These are phyloP conservation scores for Maudiozyma barnettii DNA, from an alignment of 805 yeast species.

Conservation along the genomic window DNA sequence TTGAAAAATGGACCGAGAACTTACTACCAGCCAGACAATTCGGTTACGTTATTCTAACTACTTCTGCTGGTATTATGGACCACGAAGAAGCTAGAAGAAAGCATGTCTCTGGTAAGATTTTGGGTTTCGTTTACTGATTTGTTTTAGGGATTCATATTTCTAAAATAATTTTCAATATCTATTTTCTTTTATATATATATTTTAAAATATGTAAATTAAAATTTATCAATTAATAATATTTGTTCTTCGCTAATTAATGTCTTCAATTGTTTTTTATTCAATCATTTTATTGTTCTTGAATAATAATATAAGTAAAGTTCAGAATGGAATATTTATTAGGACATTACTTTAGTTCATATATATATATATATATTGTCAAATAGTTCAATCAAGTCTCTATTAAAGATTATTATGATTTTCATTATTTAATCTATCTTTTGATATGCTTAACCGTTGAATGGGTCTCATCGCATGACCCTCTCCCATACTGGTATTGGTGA, in stretches of 20 bases:
- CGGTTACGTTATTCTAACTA: constrained; percentile 94
- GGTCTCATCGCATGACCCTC: neutral
- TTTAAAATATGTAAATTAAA: no score
- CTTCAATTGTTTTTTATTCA: no score
- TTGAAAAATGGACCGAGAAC: constrained; percentile 98
- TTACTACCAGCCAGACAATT: constrained; percentile 98
- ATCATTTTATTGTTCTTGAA: no score
- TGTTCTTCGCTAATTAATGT: no score
- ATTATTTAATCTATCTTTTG: neutral
- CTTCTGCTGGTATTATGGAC: constrained; percentile 99
- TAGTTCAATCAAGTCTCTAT: no score
- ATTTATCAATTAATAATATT: no score
- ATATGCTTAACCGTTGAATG: neutral
- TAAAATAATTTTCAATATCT: neutral
- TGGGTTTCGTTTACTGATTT: constrained; percentile 86
- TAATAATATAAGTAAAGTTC: neutral
- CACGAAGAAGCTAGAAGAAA: constrained; percentile 99
- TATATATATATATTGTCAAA: no score
- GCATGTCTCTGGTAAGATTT: constrained; percentile 97
- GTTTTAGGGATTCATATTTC: neutral
- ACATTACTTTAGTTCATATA: neutral
- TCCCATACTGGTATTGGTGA: neutral
- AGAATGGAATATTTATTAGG: neutral
- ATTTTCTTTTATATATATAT: neutral
- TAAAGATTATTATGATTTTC: neutral